phyloP scores from a whole-genome alignment of 2,329 filamentous ascomycete species.

The Colletotrichum sublineola region DNA sequence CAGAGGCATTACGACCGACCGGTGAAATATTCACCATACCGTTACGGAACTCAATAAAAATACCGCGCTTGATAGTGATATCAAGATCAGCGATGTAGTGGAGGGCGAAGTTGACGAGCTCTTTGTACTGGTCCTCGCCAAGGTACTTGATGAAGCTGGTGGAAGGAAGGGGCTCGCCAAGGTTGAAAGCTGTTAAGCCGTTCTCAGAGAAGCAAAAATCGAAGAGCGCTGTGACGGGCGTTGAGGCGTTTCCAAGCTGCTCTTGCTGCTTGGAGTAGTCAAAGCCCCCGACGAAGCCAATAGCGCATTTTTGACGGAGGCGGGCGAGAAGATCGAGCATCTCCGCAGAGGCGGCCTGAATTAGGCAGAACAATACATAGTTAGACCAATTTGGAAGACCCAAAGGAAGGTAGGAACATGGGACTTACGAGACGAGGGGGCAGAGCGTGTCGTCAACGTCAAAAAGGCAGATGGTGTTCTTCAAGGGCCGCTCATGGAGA shows the following conservation, averaged over 20 bases:
- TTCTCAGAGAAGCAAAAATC: constrained; percentile 99
- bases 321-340: constrained; percentile 84
- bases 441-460: too few species aligned
- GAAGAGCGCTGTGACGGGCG: constrained; percentile 86
- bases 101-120: constrained; percentile 80
- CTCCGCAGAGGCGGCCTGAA: constrained; percentile 78
- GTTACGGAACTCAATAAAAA: constrained; percentile 90
- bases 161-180: constrained; percentile 80
- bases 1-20: constrained; percentile 87
- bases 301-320: constrained; percentile 88
- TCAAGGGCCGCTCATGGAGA: too few species aligned
- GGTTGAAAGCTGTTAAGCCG: constrained; percentile 89
- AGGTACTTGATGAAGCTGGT: constrained; percentile 93
- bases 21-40: constrained; percentile 92
- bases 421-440: too few species aligned
- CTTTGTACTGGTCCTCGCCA: constrained; percentile 86
- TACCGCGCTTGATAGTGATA: constrained; percentile 85
- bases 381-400: too few species aligned
- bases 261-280: constrained; percentile 96
- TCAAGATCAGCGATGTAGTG: constrained; percentile 89
- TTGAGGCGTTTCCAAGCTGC: constrained; percentile 79
- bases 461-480: too few species aligned
- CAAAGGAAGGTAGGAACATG: too few species aligned
- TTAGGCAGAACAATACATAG: too few species aligned
- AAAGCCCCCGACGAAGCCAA: constrained; percentile 93